phyloP scores from a whole-genome alignment of 257 asterid genomes.

The Rauvolfia tetraphylla region DNA sequence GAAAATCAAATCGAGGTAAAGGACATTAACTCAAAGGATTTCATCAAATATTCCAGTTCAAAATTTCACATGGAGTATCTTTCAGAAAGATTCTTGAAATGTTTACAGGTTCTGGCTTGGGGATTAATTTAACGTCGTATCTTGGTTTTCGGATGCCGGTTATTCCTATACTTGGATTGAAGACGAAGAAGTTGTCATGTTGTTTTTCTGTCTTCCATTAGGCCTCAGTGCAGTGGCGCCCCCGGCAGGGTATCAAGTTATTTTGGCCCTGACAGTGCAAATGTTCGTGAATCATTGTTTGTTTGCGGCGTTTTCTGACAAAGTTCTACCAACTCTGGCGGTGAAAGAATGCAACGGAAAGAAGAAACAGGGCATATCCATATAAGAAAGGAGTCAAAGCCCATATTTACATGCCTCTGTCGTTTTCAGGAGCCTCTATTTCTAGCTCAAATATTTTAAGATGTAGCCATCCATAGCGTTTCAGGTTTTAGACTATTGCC shows the following conservation, averaged over 20 bases:
- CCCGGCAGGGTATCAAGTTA: neutral
- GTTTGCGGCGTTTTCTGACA: neutral
- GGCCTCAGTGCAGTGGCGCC: no score
- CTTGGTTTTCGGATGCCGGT: neutral
- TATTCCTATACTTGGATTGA: neutral
- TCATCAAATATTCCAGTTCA: neutral
- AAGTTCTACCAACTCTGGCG: neutral
- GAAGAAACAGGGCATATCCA: neutral
- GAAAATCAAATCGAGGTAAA: neutral
- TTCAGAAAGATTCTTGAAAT: neutral
- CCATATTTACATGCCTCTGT: neutral
- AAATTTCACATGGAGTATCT: neutral
- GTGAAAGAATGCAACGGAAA: neutral
- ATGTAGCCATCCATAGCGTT: neutral
- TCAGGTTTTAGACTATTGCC: no score
- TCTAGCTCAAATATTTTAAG: neutral
- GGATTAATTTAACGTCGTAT: neutral
- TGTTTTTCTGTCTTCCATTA: neutral
- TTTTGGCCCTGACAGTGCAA: neutral
- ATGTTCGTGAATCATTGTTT: no score
- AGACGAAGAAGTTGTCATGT: neutral
- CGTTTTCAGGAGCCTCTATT: neutral
- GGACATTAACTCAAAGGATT: neutral
- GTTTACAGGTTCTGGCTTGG: neutral
- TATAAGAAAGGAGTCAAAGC: neutral